A percentile compares a stretch with the other conserved stretches of the same genome.
phyloP scores from a whole-genome alignment of 75 land plant genomes.

The Pinus tabuliformis region DNA sequence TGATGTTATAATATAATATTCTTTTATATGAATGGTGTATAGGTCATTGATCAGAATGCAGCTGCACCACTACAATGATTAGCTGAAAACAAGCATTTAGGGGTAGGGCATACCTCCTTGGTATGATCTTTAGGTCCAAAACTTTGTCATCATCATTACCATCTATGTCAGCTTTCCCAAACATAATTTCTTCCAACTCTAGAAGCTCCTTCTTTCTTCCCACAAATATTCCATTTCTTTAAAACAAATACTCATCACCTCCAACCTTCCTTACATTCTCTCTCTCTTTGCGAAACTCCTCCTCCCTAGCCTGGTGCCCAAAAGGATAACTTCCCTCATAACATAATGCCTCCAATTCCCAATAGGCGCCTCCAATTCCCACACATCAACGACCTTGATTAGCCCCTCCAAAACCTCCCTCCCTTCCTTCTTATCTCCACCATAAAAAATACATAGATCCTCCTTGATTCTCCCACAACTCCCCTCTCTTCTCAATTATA shows the following conservation, averaged over 20 bases:
- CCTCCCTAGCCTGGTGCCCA: slow-evolving; percentile 70
- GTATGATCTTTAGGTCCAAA: slow-evolving; percentile 45
- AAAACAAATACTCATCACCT: slow-evolving; percentile 75
- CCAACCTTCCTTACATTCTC: slow-evolving; percentile 52
- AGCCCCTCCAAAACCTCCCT: slow-evolving; percentile 69
- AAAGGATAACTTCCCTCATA: slow-evolving; percentile 47
- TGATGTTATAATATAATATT: too few relatives aligned
- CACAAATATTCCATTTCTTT: slow-evolving; percentile 61
- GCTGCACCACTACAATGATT: too few relatives aligned
- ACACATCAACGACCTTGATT: slow-evolving; percentile 53
- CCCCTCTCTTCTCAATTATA: slow-evolving; percentile 79
- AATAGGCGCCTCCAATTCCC: slow-evolving; percentile 69
- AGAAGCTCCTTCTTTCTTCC: slow-evolving; percentile 82
- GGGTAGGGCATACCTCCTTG: slow-evolving; percentile 15
- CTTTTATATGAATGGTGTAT: too few relatives aligned
- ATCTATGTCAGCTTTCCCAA: slow-evolving; percentile 52
- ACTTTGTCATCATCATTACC: slow-evolving; percentile 28
- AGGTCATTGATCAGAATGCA: too few relatives aligned
- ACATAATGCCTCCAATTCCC: slow-evolving; percentile 91
- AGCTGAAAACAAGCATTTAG: too few relatives aligned
- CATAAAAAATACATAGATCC: slow-evolving; percentile 86
- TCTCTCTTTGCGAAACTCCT: slow-evolving; percentile 69
- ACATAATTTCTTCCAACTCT: slow-evolving; percentile 69
- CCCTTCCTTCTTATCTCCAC: slow-evolving; percentile 82
- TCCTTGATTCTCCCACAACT: slow-evolving; percentile 85